These are phyloP conservation scores for Talaromyces trachyspermus DNA, from an alignment of 495 filamentous ascomycete genomes.

Conservation along the genomic window DNA sequence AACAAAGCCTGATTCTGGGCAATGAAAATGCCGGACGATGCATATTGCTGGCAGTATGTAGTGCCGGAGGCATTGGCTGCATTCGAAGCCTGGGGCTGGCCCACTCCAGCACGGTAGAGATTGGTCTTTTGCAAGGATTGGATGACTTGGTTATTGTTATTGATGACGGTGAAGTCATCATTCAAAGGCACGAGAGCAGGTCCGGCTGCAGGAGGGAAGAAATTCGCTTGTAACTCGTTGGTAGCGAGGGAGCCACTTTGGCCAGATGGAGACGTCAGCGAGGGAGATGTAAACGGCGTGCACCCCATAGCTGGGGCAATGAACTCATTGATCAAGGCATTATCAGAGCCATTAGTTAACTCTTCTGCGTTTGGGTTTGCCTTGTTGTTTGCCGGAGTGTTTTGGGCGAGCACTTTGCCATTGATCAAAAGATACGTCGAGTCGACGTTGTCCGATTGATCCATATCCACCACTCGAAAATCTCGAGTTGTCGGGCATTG, in stretches of 20 bases:
- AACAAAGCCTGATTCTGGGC: background rate
- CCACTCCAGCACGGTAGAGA: constrained; percentile 2
- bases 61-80: background rate
- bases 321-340: constrained; percentile 1
- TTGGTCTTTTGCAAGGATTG: background rate
- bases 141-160: background rate
- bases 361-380: background rate
- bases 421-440: background rate
- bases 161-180: background rate
- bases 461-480: constrained; percentile 1
- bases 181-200: background rate
- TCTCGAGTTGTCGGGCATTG: background rate
- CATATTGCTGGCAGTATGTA: background rate
- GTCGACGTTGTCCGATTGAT: background rate
- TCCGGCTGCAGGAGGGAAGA: background rate
- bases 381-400: background rate
- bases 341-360: background rate
- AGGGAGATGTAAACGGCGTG: background rate
- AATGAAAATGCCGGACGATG: background rate
- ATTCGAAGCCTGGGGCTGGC: background rate
- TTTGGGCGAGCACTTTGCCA: constrained; percentile 1
- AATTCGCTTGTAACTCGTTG: constrained; percentile 1
- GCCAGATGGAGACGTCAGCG: background rate
- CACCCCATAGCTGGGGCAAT: background rate
- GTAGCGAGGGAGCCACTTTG: background rate